Base-by-base conservation (phyloP, 306 rosid species). In the Nissolia schottii region DNA sequence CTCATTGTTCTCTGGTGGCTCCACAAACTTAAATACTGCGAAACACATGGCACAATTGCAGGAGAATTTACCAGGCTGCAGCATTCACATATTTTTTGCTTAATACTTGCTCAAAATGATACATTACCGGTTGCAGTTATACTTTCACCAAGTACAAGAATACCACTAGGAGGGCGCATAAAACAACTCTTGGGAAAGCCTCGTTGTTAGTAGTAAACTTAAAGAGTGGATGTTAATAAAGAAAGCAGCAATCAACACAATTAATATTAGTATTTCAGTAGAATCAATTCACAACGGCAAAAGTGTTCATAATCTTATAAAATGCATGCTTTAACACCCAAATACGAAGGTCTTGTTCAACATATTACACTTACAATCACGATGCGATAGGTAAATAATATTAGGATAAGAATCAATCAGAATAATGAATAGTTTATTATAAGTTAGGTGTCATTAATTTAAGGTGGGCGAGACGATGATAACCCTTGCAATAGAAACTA, bases 111-210 rank as follows among this genome's bases (percentile, higher is more conserved):
- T 38, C 55, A 72, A 61, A 82, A 80, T 25, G 67, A 29, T 57
- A 46, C 58, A 51, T 77, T 86, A 92, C 97, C 97, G 8, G 90
- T 87, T 31, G 97, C 96, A 45, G 87, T 82, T 63, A 87, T 64
- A 77, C 89, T 85, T 83, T 89, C 97, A 83, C 87, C 89, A 18
- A 96, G 96, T 61, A 89, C 88, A 77, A 92, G 94, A 60, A 92
- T 85, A 24, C 92, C 96, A 19, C 97, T 92, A 0, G 97, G 94
- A 77, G 96, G 97, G 56, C 96, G 96, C 97, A 92, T 92, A 74
- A 82, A 92, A 70, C 97, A 92, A 75, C 97, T 89, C 88, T 92
- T 92, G 60, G 97, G 40, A 68, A 79, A 5, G 70, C 1, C 14
- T 43, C 51, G 72, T 34, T 28, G 23, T 75, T 28, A 68, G 62